These are phyloP conservation scores for Escovopsis sp. DNA, from an alignment of 2,329 filamentous ascomycete species.

Conservation along the genomic window DNA sequence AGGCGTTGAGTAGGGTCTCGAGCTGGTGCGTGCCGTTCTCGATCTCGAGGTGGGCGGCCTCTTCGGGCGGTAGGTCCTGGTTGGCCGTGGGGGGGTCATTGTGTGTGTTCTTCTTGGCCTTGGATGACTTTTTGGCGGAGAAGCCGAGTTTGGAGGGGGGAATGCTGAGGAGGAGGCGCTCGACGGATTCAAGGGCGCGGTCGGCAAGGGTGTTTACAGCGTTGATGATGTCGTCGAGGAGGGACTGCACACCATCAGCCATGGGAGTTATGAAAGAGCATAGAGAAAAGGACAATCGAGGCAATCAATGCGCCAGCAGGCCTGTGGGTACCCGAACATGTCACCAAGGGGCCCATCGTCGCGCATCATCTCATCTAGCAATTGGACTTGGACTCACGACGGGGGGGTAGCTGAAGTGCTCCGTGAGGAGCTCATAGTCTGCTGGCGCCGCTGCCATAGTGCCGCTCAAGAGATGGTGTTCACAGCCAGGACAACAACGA, in stretches of 20 bases:
- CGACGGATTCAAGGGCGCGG: conserved; percentile 74
- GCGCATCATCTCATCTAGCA: neutral
- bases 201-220: conserved; percentile 87
- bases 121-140: conserved; percentile 22
- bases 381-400: conserved; percentile 42
- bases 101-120: conserved; percentile 21
- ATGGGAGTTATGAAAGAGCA: too few relatives aligned
- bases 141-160: conserved; percentile 74
- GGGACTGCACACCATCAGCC: too few relatives aligned
- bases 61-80: conserved; percentile 23
- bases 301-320: too few relatives aligned
- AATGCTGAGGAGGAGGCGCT: conserved; percentile 61
- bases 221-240: conserved; percentile 97
- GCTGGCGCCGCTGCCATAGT: conserved; percentile 22
- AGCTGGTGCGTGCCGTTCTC: conserved; percentile 77
- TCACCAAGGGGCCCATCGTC: too few relatives aligned
- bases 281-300: too few relatives aligned
- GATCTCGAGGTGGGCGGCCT: conserved; percentile 48
- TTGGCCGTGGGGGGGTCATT: neutral
- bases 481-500: neutral
- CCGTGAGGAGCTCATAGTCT: conserved; percentile 63
- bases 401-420: conserved; percentile 90
- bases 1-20: conserved; percentile 65
- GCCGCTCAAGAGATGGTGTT: neutral
- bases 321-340: too few relatives aligned